Base-by-base conservation (phyloP, 2,329 filamentous ascomycete species). In the Aspergillus ochraceoroseus region DNA sequence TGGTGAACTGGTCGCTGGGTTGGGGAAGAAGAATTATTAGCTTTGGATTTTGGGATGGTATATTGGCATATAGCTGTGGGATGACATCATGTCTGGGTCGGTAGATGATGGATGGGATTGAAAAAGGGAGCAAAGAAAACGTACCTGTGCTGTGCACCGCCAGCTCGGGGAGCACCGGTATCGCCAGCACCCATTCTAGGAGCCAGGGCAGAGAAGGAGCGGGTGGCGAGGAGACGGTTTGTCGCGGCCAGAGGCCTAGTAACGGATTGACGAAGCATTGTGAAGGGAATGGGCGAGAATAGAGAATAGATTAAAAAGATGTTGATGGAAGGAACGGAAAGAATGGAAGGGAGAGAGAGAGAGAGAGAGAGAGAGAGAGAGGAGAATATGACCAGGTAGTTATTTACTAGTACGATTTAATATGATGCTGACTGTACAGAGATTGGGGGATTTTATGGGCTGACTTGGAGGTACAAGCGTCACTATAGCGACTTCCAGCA, bases 1-100 rank as follows among this genome's bases (percentile, higher is more conserved):
- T 84, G 71, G 83, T 87, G 79, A 95, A 98, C 42, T 87, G 80
- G 64, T 98, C 90, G 56, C 90, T 94, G 53, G 9, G 11, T 17
- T 27, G 32, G 26, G 9, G 20, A 9, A 22, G 7, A 20, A 28
- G 17, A 18, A 13, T 6, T 17, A 25, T 49, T 38, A 51, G 46
- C 30, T 41, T 13, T 19, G 11, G 11, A 35, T 12, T 11, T 28
- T 22, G 17, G 29, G n/a, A 2, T n/a, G 19, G 23, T 23, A 33
- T 13, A 20, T 19, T 23, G 25, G 34, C n/a, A n/a, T n/a, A n/a
- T n/a, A n/a, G n/a, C n/a, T n/a, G n/a, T n/a, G n/a, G n/a, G n/a
- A 53, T 56, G 51, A 52, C 45, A 48, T 55, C 39, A 43, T 48
- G 26, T 29, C 15, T 8, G 19, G 7, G 19, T 7, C n/a, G 12